Base-by-base conservation (phyloP, 345 rosid genomes). In the Pseudoturritis turrita region DNA sequence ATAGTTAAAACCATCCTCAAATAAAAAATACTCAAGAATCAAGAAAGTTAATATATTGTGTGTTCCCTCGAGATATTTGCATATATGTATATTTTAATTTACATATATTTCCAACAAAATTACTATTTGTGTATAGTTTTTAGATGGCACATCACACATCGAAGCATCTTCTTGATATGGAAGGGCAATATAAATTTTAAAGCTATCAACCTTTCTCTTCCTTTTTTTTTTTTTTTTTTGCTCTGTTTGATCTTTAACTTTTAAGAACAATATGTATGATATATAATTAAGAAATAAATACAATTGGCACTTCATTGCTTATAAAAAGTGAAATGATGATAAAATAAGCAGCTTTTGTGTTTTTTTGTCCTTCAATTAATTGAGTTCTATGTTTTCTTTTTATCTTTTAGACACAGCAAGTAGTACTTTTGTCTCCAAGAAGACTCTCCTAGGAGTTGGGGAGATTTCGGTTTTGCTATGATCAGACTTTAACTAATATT, bases 391-490 rank as follows among this genome's bases (percentile, higher is more conserved):
- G 14, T 41, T 51, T 61, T 41, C 26, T 41, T 72, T 33, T 51
- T 61, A 14, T 31, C 40, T 64, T 65, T 22, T 56, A 26, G 49
- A 55, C 37, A 45, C 58, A 10, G 1, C 71, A 46, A 4, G 17
- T 39, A 4, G 17, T 39, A 59, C 78, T 74, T 74, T 74, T 67
- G 78, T 74, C 67, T 45, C 44, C 6, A 29, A 40, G 62, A 74
- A 59, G 78, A 40, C 78, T 50, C 78, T 74, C 73, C 78, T 74
- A 74, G 46, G 73, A 73, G 60, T 47, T 13, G 57, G 72, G 59
- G 49, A 65, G 65, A 46, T 56, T 46, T 56, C 54, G 46, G 11
- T 72, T 72, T 52, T 54, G 62, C 17, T 51, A 45, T 54, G 18
- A 65, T 45, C 65, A 25, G 14, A 10, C 59, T 65, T 65, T 21